Percentiles rank a stretch among this genome's conserved stretches.
Evolutionary conservation across 306 rosid species (phyloP).

Genomic region (Datisca glomerata): DNA sequence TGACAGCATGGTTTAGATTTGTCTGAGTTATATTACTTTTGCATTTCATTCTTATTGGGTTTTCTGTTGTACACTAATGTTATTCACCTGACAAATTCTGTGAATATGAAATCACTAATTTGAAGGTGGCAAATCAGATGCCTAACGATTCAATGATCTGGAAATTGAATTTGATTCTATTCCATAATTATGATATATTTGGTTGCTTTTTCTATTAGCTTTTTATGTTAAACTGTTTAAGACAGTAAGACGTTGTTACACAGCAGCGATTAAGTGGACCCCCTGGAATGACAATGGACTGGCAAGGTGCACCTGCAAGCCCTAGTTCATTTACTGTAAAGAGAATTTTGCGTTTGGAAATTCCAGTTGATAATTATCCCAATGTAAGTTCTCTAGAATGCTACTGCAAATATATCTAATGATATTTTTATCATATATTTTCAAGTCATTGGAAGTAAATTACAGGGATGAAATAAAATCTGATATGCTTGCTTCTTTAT

Average conservation of each 20-base stretch:
- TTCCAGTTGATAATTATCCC: constrained; percentile 89
- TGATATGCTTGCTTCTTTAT: constrained; percentile 15
- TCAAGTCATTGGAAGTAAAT: neutral
- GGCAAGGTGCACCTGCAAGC: constrained; percentile 96
- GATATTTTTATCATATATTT: neutral
- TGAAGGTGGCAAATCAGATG: too few species aligned
- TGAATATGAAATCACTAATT: too few species aligned
- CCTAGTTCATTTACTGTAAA: constrained; percentile 82
- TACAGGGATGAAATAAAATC: neutral
- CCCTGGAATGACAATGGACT: constrained; percentile 91
- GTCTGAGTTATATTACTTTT: too few species aligned
- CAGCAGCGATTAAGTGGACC: constrained; percentile 69
- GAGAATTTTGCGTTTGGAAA: constrained; percentile 84
- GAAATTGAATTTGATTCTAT: too few species aligned
- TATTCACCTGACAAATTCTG: too few species aligned
- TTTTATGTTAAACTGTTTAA: neutral
- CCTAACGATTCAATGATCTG: too few species aligned
- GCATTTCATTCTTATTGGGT: too few species aligned
- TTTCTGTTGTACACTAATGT: too few species aligned
- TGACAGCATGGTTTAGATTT: too few species aligned
- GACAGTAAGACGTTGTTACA: constrained; percentile 7
- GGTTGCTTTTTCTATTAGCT: neutral
- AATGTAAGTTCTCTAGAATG: constrained; percentile 34
- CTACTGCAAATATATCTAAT: neutral
- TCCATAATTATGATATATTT: too few species aligned